Evolutionary conservation across 2,329 filamentous ascomycete species (phyloP), one percentile per base, ranked within the genome.

Genomic region (Blastomyces gilchristii): DNA sequence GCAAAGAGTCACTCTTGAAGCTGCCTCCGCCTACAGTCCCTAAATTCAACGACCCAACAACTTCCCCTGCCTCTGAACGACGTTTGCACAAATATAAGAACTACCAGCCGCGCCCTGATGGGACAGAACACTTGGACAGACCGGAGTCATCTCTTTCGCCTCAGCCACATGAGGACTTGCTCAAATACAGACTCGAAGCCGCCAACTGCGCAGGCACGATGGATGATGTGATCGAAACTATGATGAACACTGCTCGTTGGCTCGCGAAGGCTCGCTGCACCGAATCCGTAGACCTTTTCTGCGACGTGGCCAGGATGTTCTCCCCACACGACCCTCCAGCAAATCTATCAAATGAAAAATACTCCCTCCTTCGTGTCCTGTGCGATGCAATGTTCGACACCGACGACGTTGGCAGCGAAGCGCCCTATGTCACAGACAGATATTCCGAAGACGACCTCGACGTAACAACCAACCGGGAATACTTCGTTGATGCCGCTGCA

Each of bases 241-340:
- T 73, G 28, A 63, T 71, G 45, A 68, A 68, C 41, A 69, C 63
- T 14, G 69, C 69, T 1, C 58, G 69, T 52, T 73, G 71, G 69
- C 66, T 73, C 14, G 64, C 67, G 14, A 56, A 70, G 9, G 69
- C 70, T 8, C 64, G 71, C 58, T 69, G 71, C n/a, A 63, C 67
- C 3, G 57, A 69, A 16, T 67, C 71, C 1, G 70, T 71, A 9
- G 69, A 72, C 61, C 65, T 72, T 5, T 73, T 71, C 61, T 71
- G 67, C 57, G 69, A 73, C 43, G 60, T 69, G n/a, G 65, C 63
- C 25, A 65, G 68, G 18, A 62, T 67, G 4, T 73, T 73, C 52
- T 66, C 66, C 11, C 43, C 64, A 58, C 67, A 0, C 70, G 74
- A 62, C 67, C 60, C 28, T 70, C 70, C 43, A 70, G 70, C 70